Base-by-base conservation (phyloP, 352 stramenopile genomes). In the Elongisporangium undulatum region DNA sequence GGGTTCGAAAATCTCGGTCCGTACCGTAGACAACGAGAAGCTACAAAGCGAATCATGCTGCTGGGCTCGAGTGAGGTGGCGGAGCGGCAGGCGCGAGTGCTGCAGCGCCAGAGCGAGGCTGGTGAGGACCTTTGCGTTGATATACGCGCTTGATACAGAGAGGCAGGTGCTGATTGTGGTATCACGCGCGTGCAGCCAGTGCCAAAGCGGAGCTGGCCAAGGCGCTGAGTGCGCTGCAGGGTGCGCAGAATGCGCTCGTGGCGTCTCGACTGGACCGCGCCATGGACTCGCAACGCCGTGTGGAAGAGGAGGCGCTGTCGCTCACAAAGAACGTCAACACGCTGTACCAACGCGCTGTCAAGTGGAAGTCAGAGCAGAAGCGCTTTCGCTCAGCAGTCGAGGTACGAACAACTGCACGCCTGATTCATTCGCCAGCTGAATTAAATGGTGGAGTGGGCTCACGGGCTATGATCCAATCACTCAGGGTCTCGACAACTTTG, bases 331-430 rank as follows among this genome's bases (percentile, higher is more conserved):
- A 74, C 55, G 75, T 85, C 53, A 86, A 78, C 51, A 66, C 49
- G 39, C 55, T 88, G 45, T 84, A 87, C 56, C 77, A 87, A 51
- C 74, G 79, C 38, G 72, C 78, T 6, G 69, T 69, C 26, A 88
- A 85, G 66, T 90, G 77, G 77, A 88, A 87, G 55, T 57, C 74
- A 1, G 81, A 90, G 55, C 81, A 85, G 63, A 83, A 82, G 34
- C 81, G 81, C 9, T 78, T 90, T 51, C 70, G 74, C 9, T 70
- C 61, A 19, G 63, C 64, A 26, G 65, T 90, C 8, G 62, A 84
- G 39, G 75, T 79, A 53, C 49, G 60, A 39, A 39, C 57, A 10
- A 20, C n/a, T n/a, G n/a, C 12, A 41, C 29, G 23, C 23, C 23
- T 26, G 23, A 26, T 26, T 26, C 23, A 9, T n/a, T 49, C 22